Conservation (phyloP, 164 flowering plant species). For the Aristolochia contorta region DNA sequence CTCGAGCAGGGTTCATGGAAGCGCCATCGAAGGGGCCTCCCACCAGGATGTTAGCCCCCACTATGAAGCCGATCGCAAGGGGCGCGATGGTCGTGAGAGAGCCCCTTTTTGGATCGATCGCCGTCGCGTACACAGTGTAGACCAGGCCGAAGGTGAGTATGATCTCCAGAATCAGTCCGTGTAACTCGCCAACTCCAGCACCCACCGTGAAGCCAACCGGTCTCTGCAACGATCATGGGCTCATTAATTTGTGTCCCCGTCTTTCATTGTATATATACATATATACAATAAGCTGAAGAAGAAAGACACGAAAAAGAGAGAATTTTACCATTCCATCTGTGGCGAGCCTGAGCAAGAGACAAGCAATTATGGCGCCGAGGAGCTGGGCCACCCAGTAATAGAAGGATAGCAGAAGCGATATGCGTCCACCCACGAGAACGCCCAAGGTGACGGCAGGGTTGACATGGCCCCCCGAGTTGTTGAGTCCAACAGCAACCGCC, state of each 20-base stretch:
- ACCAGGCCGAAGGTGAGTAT: constrained; percentile 81
- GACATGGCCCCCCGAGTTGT: constrained; percentile 69
- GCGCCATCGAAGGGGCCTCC: constrained; percentile 83
- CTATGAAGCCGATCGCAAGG: constrained; percentile 68
- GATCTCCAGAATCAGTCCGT: constrained; percentile 67
- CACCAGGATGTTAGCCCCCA: constrained; percentile 67
- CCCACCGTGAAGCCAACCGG: constrained; percentile 32
- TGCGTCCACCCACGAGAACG: constrained; percentile 56
- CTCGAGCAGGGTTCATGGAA: constrained; percentile 81
- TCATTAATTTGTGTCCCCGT: no score
- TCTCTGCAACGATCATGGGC: constrained; percentile 10
- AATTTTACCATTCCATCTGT: constrained; percentile 62
- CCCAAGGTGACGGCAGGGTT: constrained; percentile 79
- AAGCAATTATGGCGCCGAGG: constrained; percentile 48
- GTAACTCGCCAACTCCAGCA: constrained; percentile 44
- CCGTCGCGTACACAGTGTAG: constrained; percentile 78
- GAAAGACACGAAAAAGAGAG: neutral
- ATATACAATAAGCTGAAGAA: no score
- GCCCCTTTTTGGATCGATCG: constrained; percentile 69
- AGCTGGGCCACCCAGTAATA: constrained; percentile 76
- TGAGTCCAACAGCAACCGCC: constrained; percentile 46
- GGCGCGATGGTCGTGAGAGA: constrained; percentile 59
- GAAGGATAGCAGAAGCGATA: constrained; percentile 50
- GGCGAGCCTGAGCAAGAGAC: constrained; percentile 40
- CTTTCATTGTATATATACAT: no score